Base-by-base conservation (phyloP, 83 land plant species). In the Larix sibirica region DNA sequence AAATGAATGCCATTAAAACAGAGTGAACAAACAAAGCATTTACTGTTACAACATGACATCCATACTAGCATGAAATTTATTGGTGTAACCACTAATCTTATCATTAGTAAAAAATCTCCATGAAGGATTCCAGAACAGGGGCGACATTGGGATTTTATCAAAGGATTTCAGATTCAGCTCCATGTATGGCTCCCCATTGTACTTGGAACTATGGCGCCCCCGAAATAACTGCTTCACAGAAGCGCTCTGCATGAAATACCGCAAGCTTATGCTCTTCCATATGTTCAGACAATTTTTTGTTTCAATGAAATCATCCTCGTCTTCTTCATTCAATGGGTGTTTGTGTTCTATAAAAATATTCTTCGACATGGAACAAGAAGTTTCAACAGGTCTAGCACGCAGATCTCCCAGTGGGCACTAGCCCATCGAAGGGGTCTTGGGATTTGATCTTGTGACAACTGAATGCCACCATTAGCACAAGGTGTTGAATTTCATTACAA, bases 81-180 rank as follows among this genome's bases (percentile, higher is more conserved):
- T 54, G 31, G 79, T 76, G 79, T 61, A 36, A 23, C 20, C 79
- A 54, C 2, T 24, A 13, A 76, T 26, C 56, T 76, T 61, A 23
- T 54, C 79, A 76, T 21, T 23, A 10, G 79, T 12, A 50, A 76
- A 76, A 50, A 61, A 76, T 31, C 79, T 76, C 79, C 79, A 76
- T 24, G 79, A 76, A 76, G 79, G 79, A 36, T 54, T 76, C 79
- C 79, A 76, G 18, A 76, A 20, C 23, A n/a, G 20, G 2, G 6
- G 28, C 2, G 59, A 9, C 5, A 75, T 12, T 23, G 79, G 79
- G 20, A 47, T 50, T 50, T 50, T 12, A 8, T 21, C 26, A 9
- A 9, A 0, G 33, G 23, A 12, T n/a, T 65, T 65, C 68, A 21
- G 31, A 50, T 74, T 56, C 47, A 44, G 56, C 6, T 44, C 56